Conservation (phyloP, 1,284 basidiomycete species). For the Tilletia indica region DNA sequence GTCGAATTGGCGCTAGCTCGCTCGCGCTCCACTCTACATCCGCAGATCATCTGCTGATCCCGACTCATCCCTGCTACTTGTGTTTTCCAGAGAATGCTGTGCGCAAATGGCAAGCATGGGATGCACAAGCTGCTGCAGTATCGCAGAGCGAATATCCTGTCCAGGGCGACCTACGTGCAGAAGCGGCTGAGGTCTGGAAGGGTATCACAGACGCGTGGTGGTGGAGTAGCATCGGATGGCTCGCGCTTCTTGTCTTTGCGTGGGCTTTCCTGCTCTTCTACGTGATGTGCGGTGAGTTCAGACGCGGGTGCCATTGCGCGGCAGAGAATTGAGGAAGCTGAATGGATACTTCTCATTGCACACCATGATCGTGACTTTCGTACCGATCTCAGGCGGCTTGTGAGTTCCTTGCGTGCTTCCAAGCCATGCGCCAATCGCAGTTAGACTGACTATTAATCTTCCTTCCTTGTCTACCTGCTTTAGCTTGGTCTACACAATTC, state of each 20-base stretch:
- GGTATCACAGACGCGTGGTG: slow-evolving; percentile 11
- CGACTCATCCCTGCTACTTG: too few species aligned
- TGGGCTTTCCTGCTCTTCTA: slow-evolving; percentile 16
- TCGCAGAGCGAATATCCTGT: not conserved
- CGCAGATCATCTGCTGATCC: too few species aligned
- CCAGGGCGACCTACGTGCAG: not conserved
- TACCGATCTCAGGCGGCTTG: not conserved
- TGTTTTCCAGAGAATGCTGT: not conserved
- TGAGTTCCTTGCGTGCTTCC: not conserved
- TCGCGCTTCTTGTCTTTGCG: not conserved
- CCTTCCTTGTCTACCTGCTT: not conserved
- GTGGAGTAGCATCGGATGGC: slow-evolving; percentile 13
- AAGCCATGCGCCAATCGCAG: too few species aligned
- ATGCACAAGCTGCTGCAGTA: not conserved
- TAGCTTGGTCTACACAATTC: slow-evolving; percentile 3
- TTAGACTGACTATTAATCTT: too few species aligned
- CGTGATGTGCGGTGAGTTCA: slow-evolving; percentile 3
- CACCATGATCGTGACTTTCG: too few species aligned
- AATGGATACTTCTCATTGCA: too few species aligned
- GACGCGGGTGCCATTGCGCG: not conserved
- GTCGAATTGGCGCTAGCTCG: not conserved
- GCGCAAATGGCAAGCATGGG: not conserved
- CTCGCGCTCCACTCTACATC: too few species aligned
- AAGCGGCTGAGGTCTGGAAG: slow-evolving; percentile 7
- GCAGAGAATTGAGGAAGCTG: too few species aligned